Conservation (phyloP, 345 rosid genomes). For the Populus euphratica region DNA sequence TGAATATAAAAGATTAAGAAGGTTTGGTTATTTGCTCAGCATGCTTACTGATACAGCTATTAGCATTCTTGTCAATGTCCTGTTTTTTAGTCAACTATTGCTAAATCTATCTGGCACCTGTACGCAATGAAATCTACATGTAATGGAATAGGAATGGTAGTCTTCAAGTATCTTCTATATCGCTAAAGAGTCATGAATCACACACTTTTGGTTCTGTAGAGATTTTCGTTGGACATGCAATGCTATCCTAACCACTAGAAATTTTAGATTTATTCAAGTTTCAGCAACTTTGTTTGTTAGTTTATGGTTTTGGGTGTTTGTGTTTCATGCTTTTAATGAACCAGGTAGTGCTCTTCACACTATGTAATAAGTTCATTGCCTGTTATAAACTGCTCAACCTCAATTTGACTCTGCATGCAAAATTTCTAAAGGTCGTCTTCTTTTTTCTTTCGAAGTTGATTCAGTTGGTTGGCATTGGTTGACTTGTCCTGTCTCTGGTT, state of each 20-base stretch:
- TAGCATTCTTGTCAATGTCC: neutral
- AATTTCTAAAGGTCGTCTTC: neutral
- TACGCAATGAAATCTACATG: neutral
- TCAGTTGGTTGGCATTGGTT: neutral
- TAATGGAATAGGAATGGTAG: neutral
- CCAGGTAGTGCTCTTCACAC: neutral
- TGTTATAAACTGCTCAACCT: neutral
- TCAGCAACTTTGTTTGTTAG: neutral
- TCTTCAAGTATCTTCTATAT: neutral
- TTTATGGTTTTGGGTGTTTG: neutral
- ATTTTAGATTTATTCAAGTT: neutral
- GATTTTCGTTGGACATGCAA: neutral
- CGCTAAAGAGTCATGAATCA: neutral
- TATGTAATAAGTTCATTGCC: neutral
- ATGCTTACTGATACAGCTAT: neutral
- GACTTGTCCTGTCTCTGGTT: slow-evolving; percentile 1
- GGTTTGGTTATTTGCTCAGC: slow-evolving; percentile 31
- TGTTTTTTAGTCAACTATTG: neutral
- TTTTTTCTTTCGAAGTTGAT: neutral
- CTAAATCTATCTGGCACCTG: neutral
- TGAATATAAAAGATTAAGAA: slow-evolving; percentile 51
- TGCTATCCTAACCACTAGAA: neutral
- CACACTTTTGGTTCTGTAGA: neutral
- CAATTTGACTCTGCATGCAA: neutral
- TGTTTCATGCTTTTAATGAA: neutral